Evolutionary conservation across 192 early-diverging fungal species (phyloP), one percentile per base, ranked within the genome.

Genomic region (Backusella macrospora): DNA sequence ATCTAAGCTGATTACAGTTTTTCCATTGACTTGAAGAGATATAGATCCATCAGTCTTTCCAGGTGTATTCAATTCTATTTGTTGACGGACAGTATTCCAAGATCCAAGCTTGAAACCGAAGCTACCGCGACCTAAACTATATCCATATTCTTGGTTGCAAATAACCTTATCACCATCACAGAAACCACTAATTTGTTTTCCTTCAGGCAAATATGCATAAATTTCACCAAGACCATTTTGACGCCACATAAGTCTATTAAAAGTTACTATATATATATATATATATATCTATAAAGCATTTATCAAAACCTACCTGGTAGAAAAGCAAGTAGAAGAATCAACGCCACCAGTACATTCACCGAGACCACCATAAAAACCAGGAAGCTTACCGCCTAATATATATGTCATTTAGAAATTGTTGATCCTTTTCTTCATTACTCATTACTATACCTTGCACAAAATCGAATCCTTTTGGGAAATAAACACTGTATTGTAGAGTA

Each of bases 281-380:
- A 2, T 0, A 38, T n/a, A 44, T 21, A 52, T 49, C 12, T 39
- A n/a, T n/a, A 14, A 16, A 42, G 4, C n/a, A 14, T 23, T 15
- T 14, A 45, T 9, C 29, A 49, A 39, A 21, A 59, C 79, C 70
- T 80, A 86, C 73, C 87, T 81, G 0, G 86, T 79, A 37, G 86
- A 86, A 72, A 88, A 89, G 65, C 87, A 89, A 62, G 70, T 70
- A 43, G 40, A 46, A 10, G 86, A 83, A 8, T 74, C 62, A 55
- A 78, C 74, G 21, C 87, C 87, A 23, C 84, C 87, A 68, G 74
- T 78, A 71, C 87, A 89, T 44, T 79, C 71, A 1, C 68, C 42
- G 38, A 75, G 74, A 38, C 87, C 87, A 45, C 80, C 87, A 81
- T 85, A 88, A 18, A 87, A 62, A 29, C 87, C 86, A 14, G 87